Evolutionary conservation across 1,284 basidiomycete genomes (phyloP).

Genomic region (Ceratorhiza oryzae-sativae): DNA sequence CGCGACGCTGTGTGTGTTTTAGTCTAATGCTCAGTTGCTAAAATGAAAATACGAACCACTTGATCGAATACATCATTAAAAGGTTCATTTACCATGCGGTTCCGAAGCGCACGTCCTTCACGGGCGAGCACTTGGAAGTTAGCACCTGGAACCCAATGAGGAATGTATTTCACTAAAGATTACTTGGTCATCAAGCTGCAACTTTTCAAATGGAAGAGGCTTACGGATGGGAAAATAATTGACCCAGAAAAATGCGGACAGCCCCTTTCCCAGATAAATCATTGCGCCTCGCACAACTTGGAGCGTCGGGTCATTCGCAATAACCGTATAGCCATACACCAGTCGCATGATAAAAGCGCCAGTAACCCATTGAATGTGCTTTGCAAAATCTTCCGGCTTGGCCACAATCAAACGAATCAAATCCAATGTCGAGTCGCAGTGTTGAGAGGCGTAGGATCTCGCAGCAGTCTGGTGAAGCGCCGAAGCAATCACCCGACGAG

Average conservation of each 20-base stretch:
- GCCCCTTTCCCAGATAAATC: neutral
- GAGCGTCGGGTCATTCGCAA: neutral
- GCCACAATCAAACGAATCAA: no score
- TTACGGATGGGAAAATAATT: constrained; percentile 16
- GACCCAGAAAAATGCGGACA: neutral
- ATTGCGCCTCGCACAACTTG: neutral
- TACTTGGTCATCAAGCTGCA: neutral
- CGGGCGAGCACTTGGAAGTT: neutral
- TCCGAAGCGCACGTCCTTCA: neutral
- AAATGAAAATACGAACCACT: neutral
- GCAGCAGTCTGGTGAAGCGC: constrained; percentile 10
- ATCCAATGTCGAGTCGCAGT: neutral
- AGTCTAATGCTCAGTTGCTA: no score
- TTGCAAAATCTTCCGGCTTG: no score
- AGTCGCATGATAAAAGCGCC: constrained; percentile 16
- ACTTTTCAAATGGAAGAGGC: neutral
- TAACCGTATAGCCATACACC: neutral
- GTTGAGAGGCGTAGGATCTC: constrained; percentile 1
- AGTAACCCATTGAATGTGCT: neutral
- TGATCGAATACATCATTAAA: neutral
- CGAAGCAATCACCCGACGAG: constrained; percentile 10
- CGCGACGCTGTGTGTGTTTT: no score
- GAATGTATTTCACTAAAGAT: constrained; percentile 11
- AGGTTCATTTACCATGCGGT: neutral
- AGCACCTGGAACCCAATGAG: constrained; percentile 21